Percentiles rank a stretch among this genome's conserved stretches.
Evolutionary conservation across 2,329 filamentous ascomycete species (phyloP).

Genomic region (Colletotrichum tropicicola): DNA sequence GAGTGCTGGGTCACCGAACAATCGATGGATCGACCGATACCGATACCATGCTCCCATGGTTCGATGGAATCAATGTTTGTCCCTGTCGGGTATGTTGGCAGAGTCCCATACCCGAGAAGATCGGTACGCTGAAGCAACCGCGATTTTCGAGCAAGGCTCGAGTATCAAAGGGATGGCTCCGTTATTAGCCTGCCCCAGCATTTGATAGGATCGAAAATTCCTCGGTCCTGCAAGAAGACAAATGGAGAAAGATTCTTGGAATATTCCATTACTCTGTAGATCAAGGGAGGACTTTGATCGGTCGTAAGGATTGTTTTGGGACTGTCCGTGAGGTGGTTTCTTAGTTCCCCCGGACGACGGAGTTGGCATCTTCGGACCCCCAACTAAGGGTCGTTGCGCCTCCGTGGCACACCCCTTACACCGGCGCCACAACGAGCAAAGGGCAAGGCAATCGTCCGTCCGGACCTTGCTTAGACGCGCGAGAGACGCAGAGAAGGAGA

Average conservation of each 20-base stretch:
- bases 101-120: constrained; percentile 9
- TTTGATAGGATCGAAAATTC: background rate
- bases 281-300: constrained; percentile 3
- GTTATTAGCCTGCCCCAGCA: background rate
- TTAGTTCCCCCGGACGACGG: constrained; percentile 24
- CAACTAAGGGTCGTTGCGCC: constrained; percentile 24
- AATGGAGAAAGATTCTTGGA: background rate
- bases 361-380: constrained; percentile 29
- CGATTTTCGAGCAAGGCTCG: background rate
- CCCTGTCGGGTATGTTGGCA: constrained; percentile 1
- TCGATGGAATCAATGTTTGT: background rate
- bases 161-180: background rate
- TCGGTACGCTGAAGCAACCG: background rate
- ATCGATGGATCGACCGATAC: constrained; percentile 4
- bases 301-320: background rate
- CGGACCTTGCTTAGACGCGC: background rate
- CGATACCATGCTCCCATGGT: background rate
- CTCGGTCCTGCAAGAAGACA: background rate
- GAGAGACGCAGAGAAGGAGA: background rate
- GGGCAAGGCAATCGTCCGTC: background rate
- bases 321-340: background rate
- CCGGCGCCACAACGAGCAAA: constrained; percentile 2
- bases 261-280: background rate
- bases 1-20: background rate
- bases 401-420: background rate